Evolutionary conservation across 2,329 filamentous ascomycete species (phyloP), one percentile per base, ranked within the genome.

Genomic region (Dothideomycetes sp.): DNA sequence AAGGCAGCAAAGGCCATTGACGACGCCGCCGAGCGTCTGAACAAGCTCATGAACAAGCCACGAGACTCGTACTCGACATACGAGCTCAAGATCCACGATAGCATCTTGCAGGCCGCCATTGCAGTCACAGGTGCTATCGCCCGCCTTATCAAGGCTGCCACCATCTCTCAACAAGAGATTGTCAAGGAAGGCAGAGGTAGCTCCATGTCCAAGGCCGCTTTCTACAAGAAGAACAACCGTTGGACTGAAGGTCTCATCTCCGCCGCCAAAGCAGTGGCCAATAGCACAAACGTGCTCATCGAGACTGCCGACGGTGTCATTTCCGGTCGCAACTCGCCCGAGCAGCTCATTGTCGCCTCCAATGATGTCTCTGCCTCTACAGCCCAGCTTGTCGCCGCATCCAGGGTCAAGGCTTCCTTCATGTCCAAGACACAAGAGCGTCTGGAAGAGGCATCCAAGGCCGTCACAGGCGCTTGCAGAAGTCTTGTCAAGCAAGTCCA

Each of bases 201-300:
- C 9, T 52, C 49, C 41, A 57, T 61, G 37, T 93, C 86, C 33
- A 77, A 81, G 42, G 93, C 88, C 2, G 17, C 19, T 4, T 98
- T 98, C 63, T 98, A 98, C 79, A 96, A 96, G 75, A 96, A 96
- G 71, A 95, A 98, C 74, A 98, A 96, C 66, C 78, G 91, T 38
- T 98, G 91, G 91, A 98, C 91, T 0, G 91, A 98, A 57, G 91
- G 91, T 35, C 77, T 98, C 45, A 95, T 98, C 57, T 94, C 86
- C 29, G 91, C 91, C 1, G 89, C 91, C 48, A 98, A 98, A 66
- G 91, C 91, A 1, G 91, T 98, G 14, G 91, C 91, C 3, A 75
- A 75, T 2, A 93, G 87, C 12, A 98, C 91, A 9, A 96, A 95
- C 65, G 91, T 81, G 31, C 76, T 98, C 50, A 98, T 98, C 55